phyloP scores from a whole-genome alignment of 495 filamentous ascomycete genomes.

The Immersiella caudata region DNA sequence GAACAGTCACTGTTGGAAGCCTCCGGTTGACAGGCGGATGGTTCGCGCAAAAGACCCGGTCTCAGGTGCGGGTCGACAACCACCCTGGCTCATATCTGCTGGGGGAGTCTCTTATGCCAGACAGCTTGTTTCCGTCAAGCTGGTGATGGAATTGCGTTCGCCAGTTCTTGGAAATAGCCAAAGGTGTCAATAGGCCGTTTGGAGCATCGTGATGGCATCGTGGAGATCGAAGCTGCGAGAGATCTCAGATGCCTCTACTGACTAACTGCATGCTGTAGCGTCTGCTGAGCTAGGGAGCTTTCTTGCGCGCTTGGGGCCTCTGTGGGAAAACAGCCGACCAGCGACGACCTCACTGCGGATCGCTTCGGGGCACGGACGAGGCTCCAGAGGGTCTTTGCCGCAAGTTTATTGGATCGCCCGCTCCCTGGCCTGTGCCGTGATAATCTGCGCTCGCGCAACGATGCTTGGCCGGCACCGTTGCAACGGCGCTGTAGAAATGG shows the following conservation, averaged over 20 bases:
- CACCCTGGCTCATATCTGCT: neutral
- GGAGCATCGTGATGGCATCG: neutral
- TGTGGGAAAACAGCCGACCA: slow-evolving; percentile 10
- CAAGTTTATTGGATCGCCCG: slow-evolving; percentile 25
- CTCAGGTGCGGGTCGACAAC: slow-evolving; percentile 1
- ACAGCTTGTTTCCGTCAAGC: neutral
- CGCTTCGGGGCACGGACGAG: slow-evolving; percentile 18
- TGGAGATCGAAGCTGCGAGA: neutral
- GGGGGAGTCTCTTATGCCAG: slow-evolving; percentile 1
- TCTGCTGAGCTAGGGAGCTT: neutral
- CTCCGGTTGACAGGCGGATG: neutral
- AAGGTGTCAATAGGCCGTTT: neutral
- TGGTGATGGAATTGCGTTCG: slow-evolving; percentile 2
- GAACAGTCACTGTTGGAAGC: neutral
- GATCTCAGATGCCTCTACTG: neutral
- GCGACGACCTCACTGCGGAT: slow-evolving; percentile 5
- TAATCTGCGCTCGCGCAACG: neutral
- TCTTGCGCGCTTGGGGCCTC: neutral
- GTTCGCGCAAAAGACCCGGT: neutral
- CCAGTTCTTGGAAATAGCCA: neutral
- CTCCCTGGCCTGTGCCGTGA: slow-evolving; percentile 16
- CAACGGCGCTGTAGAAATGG: slow-evolving; percentile 15
- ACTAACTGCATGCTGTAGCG: neutral
- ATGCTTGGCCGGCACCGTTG: slow-evolving; percentile 14
- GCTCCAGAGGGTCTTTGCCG: slow-evolving; percentile 23